Percentiles rank a stretch among this genome's conserved stretches.
These are phyloP conservation scores for Geotrichum ghanense DNA, from an alignment of 805 yeast species.

Conservation along the genomic window DNA sequence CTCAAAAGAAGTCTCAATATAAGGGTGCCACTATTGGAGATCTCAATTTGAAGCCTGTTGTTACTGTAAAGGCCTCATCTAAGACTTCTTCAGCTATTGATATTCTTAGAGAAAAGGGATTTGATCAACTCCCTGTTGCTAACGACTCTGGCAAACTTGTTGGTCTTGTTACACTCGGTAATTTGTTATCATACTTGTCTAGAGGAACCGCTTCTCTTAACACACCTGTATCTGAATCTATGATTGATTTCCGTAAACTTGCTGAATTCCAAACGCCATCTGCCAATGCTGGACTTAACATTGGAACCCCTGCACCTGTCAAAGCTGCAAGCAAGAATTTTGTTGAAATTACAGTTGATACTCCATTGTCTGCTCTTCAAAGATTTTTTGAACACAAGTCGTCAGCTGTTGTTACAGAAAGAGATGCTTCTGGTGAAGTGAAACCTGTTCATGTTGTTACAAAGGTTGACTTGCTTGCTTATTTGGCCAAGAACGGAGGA, in stretches of 20 bases:
- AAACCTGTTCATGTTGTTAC: constrained; percentile 79
- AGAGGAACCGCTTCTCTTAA: constrained; percentile 45
- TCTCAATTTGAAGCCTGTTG: constrained; percentile 68
- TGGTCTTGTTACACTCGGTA: constrained; percentile 69
- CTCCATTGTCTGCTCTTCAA: constrained; percentile 58
- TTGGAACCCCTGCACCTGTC: constrained; percentile 15
- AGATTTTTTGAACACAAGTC: constrained; percentile 77
- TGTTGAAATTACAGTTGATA: constrained; percentile 50
- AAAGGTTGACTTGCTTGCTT: constrained; percentile 67
- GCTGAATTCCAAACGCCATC: constrained; percentile 37
- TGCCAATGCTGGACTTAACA: constrained; percentile 7
- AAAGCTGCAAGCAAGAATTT: constrained; percentile 54
- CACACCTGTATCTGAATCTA: constrained; percentile 45
- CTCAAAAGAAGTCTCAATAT: constrained; percentile 28
- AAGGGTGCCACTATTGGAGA: constrained; percentile 52
- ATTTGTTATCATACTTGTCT: constrained; percentile 55
- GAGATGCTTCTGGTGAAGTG: constrained; percentile 29
- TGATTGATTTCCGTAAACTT: constrained; percentile 65
- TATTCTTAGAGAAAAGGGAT: constrained; percentile 61
- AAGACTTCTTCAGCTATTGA: constrained; percentile 54
- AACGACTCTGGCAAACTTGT: constrained; percentile 44
- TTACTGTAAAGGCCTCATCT: constrained; percentile 52
- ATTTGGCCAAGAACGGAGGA: constrained; percentile 21
- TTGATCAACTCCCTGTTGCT: constrained; percentile 78
- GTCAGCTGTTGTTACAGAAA: constrained; percentile 69